These are phyloP conservation scores for Blyttiomyces sp. DNA, from an alignment of 371 early-diverging fungal species.

Conservation along the genomic window DNA sequence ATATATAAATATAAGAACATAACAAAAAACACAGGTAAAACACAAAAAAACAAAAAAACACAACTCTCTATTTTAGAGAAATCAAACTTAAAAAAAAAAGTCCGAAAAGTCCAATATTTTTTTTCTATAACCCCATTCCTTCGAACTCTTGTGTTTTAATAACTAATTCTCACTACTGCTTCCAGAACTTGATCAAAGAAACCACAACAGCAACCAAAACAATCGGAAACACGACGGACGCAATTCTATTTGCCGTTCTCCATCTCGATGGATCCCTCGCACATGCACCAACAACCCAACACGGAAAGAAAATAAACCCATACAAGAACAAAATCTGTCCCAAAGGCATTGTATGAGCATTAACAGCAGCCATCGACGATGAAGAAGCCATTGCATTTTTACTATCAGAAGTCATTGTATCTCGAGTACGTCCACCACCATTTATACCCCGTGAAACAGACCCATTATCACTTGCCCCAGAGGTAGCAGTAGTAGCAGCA, in stretches of 20 bases:
- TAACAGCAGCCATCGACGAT: no score
- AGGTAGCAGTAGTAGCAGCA: no score
- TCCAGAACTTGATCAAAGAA: not conserved
- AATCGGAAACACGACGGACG: not conserved
- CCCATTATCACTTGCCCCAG: no score
- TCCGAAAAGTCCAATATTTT: no score
- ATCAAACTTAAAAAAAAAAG: no score
- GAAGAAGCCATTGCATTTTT: no score
- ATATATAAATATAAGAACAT: not conserved
- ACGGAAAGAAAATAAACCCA: slow-evolving; percentile 12
- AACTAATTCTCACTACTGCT: not conserved
- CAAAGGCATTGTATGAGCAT: no score
- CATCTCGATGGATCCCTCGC: slow-evolving; percentile 1
- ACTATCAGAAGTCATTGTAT: no score
- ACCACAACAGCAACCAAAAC: not conserved
- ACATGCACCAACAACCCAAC: slow-evolving; percentile 7
- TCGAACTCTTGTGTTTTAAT: no score
- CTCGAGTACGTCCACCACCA: no score
- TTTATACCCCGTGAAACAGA: no score
- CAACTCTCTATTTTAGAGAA: slow-evolving; percentile 17
- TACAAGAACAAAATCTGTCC: slow-evolving; percentile 4
- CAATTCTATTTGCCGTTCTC: not conserved
- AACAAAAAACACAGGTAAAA: not conserved
- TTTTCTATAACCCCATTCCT: no score
- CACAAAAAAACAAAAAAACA: not conserved